Conservation (phyloP, 225 moss, liverwort and hornwort genomes). For the Pseudisothecium myosuroides region DNA sequence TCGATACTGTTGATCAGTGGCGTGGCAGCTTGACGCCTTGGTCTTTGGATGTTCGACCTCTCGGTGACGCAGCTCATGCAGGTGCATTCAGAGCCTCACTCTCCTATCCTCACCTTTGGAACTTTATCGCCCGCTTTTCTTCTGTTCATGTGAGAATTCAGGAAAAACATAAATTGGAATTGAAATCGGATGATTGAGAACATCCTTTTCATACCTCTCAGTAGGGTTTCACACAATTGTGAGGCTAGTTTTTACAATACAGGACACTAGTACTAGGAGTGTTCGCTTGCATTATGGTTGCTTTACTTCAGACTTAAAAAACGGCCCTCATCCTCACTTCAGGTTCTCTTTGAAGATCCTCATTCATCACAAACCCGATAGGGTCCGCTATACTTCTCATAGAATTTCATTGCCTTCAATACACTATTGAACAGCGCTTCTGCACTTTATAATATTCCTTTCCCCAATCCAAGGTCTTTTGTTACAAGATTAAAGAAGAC, state of each 20-base stretch:
- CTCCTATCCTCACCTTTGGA: not conserved
- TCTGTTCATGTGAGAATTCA: not conserved
- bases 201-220: not conserved
- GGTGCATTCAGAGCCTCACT: conserved; percentile 19
- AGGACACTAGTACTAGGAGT: no score
- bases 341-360: not conserved
- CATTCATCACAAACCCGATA: not conserved
- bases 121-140: not conserved
- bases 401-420: no score
- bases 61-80: conserved; percentile 98
- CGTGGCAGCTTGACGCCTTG: conserved; percentile 77
- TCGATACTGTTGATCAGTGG: conserved; percentile 76
- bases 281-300: not conserved
- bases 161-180: not conserved
- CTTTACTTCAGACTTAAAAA: not conserved
- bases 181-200: not conserved
- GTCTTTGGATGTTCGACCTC: conserved; percentile 98
- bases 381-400: no score
- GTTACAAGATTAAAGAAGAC: no score
- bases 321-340: no score
- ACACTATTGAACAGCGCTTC: no score
- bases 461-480: no score
- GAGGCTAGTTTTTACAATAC: not conserved
- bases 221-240: not conserved
- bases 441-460: no score